A percentile compares a stretch with the other conserved stretches of the same genome.
Conservation (phyloP, 768 basidiomycete species). For the Boletus sp. region DNA sequence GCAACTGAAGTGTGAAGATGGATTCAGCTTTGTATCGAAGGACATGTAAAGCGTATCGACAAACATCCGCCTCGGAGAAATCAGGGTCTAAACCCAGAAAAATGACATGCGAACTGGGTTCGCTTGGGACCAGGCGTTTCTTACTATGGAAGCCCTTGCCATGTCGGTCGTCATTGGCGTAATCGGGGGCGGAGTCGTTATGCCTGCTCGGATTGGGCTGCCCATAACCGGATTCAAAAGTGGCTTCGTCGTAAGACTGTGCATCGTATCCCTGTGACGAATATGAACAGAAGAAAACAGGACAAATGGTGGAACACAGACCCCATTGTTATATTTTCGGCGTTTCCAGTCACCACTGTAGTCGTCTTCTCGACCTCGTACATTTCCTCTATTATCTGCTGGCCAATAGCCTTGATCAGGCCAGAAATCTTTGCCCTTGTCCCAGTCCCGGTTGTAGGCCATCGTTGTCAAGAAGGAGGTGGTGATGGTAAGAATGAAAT, state of each 20-base stretch:
- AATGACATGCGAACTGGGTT: conserved; percentile 90
- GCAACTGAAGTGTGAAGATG: conserved; percentile 53
- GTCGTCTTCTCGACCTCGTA: conserved; percentile 65
- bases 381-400: conserved; percentile 35
- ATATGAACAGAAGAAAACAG: conserved; percentile 4
- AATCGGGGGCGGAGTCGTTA: conserved; percentile 40
- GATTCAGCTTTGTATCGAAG: conserved; percentile 36
- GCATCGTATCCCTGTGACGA: conserved; percentile 49
- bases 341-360: conserved; percentile 69
- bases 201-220: conserved; percentile 30
- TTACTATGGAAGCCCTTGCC: conserved; percentile 47
- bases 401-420: conserved; percentile 44
- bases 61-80: conserved; percentile 90
- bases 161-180: conserved; percentile 49
- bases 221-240: conserved; percentile 34
- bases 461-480: conserved; percentile 34
- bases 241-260: conserved; percentile 47
- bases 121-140: conserved; percentile 79
- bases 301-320: conserved; percentile 33
- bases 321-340: conserved; percentile 75
- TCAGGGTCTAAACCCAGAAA: conserved; percentile 92
- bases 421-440: conserved; percentile 69
- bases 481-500: conserved; percentile 24
- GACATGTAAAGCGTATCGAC: conserved; percentile 40
- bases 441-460: conserved; percentile 86